phyloP scores from a whole-genome alignment of 257 asterid species.

The Ilex aquifolium region DNA sequence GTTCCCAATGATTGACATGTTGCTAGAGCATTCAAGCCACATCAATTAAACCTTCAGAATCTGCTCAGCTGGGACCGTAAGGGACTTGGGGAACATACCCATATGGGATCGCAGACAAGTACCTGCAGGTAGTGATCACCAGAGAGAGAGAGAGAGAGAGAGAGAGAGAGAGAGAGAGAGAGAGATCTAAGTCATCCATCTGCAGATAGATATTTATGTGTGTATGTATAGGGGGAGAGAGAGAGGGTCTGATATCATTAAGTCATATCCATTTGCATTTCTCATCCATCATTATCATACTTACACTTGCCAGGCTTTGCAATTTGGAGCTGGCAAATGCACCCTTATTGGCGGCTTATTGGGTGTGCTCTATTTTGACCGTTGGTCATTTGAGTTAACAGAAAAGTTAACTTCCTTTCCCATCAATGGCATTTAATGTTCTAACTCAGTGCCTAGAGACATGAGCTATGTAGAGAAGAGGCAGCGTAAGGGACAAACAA shows the following conservation, averaged over 20 bases:
- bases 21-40: slow-evolving; percentile 11
- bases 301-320: slow-evolving; percentile 5
- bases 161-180: too few relatives aligned
- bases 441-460: too few relatives aligned
- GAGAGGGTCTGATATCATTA: not conserved
- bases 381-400: too few relatives aligned
- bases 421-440: too few relatives aligned
- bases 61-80: slow-evolving; percentile 14
- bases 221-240: not conserved
- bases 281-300: slow-evolving; percentile 10
- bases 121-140: too few relatives aligned
- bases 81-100: slow-evolving; percentile 6
- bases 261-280: not conserved
- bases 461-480: too few relatives aligned
- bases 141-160: too few relatives aligned
- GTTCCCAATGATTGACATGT: slow-evolving; percentile 28
- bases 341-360: not conserved
- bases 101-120: too few relatives aligned
- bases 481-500: too few relatives aligned
- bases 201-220: too few relatives aligned
- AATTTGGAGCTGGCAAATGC: slow-evolving; percentile 13
- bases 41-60: slow-evolving; percentile 9
- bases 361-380: not conserved
- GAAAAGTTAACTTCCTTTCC: too few relatives aligned
- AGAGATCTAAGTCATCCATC: too few relatives aligned